Evolutionary conservation across 1,284 basidiomycete species (phyloP).

Genomic region (Ustanciosporium gigantosporum): DNA sequence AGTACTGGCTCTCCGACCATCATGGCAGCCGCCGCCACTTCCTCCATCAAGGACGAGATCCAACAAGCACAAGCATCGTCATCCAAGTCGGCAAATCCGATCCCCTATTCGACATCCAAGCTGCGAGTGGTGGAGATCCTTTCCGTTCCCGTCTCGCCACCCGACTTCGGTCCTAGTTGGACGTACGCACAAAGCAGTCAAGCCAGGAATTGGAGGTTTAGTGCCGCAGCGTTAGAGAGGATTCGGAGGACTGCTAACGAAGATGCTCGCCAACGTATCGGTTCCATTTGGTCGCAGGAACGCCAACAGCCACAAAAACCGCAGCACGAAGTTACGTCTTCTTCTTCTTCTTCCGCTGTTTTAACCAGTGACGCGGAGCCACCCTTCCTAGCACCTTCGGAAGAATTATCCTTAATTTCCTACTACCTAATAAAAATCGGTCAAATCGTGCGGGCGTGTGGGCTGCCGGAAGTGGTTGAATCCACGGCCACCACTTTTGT

Average conservation of each 20-base stretch:
- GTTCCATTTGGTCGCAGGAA: conserved; percentile 22
- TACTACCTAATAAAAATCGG: conserved; percentile 86
- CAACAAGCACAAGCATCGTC: no score
- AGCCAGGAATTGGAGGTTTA: conserved; percentile 54
- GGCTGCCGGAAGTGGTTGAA: conserved; percentile 87
- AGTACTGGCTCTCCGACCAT: no score
- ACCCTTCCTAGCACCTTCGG: conserved; percentile 75
- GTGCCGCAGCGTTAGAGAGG: conserved; percentile 5
- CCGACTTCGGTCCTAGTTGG: conserved; percentile 32
- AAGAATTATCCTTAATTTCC: conserved; percentile 85
- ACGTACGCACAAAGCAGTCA: conserved; percentile 50
- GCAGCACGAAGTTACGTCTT: background rate
- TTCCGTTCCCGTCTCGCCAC: conserved; percentile 23
- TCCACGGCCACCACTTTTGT: conserved; percentile 88
- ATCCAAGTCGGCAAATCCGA: no score
- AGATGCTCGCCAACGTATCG: conserved; percentile 12
- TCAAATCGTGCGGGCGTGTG: conserved; percentile 80
- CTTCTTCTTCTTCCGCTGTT: conserved; percentile 2
- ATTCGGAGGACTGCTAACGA: conserved; percentile 17
- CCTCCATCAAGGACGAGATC: no score
- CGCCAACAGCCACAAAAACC: no score
- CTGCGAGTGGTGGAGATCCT: no score
- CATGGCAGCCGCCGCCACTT: no score
- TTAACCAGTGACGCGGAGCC: conserved; percentile 42
- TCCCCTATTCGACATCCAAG: no score